phyloP scores from a whole-genome alignment of 306 rosid genomes.

The Sesbania bispinosa region DNA sequence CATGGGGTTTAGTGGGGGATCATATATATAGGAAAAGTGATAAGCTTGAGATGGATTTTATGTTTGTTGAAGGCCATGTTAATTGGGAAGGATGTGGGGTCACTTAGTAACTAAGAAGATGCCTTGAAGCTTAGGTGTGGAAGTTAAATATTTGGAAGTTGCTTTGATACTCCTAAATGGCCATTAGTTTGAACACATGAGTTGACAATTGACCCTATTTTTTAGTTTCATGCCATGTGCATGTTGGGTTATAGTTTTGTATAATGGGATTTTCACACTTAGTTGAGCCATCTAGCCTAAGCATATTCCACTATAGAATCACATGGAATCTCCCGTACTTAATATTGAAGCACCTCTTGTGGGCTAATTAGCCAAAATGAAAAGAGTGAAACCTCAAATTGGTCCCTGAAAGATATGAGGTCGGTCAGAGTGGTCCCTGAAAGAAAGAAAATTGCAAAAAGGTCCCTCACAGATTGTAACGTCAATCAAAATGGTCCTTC shows the following conservation, averaged over 20 bases:
- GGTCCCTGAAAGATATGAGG: too few species aligned
- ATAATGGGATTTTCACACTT: not conserved
- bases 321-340: too few species aligned
- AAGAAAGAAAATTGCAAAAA: too few species aligned
- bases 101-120: slow-evolving; percentile 9
- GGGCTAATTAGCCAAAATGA: too few species aligned
- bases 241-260: not conserved
- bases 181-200: not conserved
- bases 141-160: not conserved
- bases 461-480: too few species aligned
- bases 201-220: not conserved
- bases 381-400: too few species aligned
- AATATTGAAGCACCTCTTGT: too few species aligned
- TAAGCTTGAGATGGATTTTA: not conserved
- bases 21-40: not conserved
- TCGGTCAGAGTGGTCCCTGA: too few species aligned
- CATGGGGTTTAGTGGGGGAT: not conserved
- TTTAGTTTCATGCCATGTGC: not conserved
- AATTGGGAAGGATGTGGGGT: not conserved
- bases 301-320: too few species aligned
- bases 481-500: too few species aligned
- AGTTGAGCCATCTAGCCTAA: not conserved
- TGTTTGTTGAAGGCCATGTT: slow-evolving; percentile 5
- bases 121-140: slow-evolving; percentile 26
- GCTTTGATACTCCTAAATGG: not conserved